A percentile compares a stretch with the other conserved stretches of the same genome.
Evolutionary conservation across 371 early-diverging fungal genomes (phyloP).

Genomic region (Mucor sp.): DNA sequence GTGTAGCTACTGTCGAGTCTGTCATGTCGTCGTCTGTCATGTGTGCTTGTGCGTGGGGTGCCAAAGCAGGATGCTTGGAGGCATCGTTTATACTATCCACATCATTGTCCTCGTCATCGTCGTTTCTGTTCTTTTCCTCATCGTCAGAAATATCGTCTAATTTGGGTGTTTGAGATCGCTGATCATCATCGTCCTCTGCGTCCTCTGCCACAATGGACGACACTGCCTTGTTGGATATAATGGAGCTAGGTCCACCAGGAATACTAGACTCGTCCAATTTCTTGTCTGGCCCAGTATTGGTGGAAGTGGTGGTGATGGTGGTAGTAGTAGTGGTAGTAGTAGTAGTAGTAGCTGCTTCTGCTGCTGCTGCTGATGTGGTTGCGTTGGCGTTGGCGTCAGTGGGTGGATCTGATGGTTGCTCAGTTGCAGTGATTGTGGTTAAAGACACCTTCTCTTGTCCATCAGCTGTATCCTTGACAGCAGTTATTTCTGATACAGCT

Average conservation of each 20-base stretch:
- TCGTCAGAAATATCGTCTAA: slow-evolving; percentile 48
- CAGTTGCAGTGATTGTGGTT: neutral
- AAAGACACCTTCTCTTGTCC: neutral
- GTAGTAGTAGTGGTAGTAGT: neutral
- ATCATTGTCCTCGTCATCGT: slow-evolving; percentile 35
- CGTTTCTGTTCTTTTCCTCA: slow-evolving; percentile 31
- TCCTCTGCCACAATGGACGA: slow-evolving; percentile 12
- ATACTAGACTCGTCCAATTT: slow-evolving; percentile 1
- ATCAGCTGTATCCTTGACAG: neutral
- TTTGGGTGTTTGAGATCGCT: slow-evolving; percentile 45
- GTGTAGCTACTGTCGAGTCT: slow-evolving; percentile 28
- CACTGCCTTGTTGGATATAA: slow-evolving; percentile 17
- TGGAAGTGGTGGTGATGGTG: neutral
- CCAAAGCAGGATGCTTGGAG: slow-evolving; percentile 45
- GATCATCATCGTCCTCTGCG: slow-evolving; percentile 31
- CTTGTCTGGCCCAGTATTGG: neutral
- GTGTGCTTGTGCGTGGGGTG: slow-evolving; percentile 44
- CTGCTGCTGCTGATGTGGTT: too few relatives aligned
- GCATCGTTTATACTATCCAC: slow-evolving; percentile 41
- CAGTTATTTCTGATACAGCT: neutral
- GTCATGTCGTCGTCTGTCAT: slow-evolving; percentile 36
- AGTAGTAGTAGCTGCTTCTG: neutral
- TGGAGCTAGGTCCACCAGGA: slow-evolving; percentile 23
- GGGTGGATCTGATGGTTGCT: neutral
- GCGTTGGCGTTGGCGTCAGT: neutral